Evolutionary conservation across 192 early-diverging fungal species (phyloP).

Genomic region (Kappamyces sp.): DNA sequence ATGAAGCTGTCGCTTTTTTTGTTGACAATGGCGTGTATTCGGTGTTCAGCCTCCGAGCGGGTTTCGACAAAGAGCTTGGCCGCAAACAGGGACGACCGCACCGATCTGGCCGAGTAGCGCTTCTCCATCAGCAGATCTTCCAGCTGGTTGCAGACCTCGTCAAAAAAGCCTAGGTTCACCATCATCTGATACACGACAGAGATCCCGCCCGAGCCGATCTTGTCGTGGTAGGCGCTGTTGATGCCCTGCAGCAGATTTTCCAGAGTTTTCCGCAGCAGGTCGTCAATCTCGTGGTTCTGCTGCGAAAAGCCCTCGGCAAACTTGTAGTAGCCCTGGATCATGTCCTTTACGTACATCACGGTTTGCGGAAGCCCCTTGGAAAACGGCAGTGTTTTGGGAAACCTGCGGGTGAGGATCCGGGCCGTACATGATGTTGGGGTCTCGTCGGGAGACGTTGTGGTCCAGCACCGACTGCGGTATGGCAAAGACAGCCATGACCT

Average conservation of each 20-base stretch:
- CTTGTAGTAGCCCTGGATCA: constrained; percentile 73
- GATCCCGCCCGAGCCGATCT: constrained; percentile 63
- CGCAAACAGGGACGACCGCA: constrained; percentile 56
- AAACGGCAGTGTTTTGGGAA: constrained; percentile 70
- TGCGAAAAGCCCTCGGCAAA: constrained; percentile 81
- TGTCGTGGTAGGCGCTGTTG: constrained; percentile 58
- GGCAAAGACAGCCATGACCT: constrained; percentile 54
- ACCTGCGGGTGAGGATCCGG: constrained; percentile 29
- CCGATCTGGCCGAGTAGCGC: constrained; percentile 41
- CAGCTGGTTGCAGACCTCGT: constrained; percentile 62
- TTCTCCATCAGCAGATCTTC: constrained; percentile 68
- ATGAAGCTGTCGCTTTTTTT: constrained; percentile 76
- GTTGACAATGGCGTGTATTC: constrained; percentile 73
- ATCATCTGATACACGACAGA: constrained; percentile 80
- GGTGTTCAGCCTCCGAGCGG: constrained; percentile 64
- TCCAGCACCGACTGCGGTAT: constrained; percentile 50
- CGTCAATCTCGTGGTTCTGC: constrained; percentile 81
- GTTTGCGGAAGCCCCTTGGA: constrained; percentile 71
- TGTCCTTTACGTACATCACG: constrained; percentile 63
- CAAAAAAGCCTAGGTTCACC: constrained; percentile 73
- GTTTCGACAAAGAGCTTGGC: constrained; percentile 64
- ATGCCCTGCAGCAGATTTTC: constrained; percentile 68
- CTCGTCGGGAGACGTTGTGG: constrained; percentile 26
- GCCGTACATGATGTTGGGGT: constrained; percentile 7
- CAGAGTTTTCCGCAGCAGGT: constrained; percentile 68